Conservation (phyloP, 2,329 filamentous ascomycete genomes). For the Penicillium concentricum region DNA sequence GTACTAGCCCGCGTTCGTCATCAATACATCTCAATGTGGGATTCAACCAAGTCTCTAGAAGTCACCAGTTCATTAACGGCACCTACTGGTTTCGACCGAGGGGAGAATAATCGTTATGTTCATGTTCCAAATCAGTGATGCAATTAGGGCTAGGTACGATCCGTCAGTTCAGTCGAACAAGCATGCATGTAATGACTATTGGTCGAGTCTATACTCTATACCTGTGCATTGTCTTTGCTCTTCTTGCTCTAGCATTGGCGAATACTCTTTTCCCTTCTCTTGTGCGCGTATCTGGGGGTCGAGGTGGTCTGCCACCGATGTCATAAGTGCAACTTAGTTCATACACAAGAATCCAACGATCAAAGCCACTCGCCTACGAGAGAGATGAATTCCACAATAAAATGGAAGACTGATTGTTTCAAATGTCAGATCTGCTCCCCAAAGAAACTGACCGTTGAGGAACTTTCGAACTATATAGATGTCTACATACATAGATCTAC, state of each 20-base stretch:
- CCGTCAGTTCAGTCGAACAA: not conserved
- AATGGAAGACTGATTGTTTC: no score
- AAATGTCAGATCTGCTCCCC: no score
- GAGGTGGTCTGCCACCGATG: not conserved
- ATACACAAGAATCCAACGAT: no score
- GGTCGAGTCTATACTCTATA: not conserved
- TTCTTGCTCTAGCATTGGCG: not conserved
- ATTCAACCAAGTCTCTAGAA: not conserved
- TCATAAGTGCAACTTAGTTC: not conserved
- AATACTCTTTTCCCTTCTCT: not conserved
- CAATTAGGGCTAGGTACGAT: not conserved
- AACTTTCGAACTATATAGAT: no score
- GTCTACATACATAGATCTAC: no score
- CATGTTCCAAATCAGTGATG: not conserved
- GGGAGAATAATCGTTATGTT: not conserved
- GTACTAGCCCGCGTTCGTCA: not conserved
- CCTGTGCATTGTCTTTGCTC: not conserved
- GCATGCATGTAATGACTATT: not conserved
- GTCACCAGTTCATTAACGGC: not conserved
- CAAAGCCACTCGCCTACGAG: no score
- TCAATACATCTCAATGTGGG: not conserved
- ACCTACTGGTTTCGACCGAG: not conserved
- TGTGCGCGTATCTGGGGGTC: not conserved
- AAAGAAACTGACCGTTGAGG: no score
- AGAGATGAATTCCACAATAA: no score